phyloP scores from a whole-genome alignment of 2,329 filamentous ascomycete species.

The Talaromyces sp. region DNA sequence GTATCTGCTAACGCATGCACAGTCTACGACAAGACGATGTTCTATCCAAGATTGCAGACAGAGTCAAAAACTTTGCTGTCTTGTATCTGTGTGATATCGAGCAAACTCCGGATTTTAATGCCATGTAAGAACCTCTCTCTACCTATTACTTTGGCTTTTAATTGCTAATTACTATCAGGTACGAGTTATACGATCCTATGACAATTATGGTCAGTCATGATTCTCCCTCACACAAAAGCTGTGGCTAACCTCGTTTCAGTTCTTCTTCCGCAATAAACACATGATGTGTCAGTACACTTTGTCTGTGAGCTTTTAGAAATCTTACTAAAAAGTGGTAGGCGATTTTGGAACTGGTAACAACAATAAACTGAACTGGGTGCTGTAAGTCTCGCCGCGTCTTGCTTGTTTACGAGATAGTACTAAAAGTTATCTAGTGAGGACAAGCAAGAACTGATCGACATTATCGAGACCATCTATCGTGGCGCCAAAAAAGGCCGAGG shows the following conservation, averaged over 20 bases:
- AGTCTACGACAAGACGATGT: conserved; percentile 80
- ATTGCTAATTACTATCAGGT: conserved; percentile 5
- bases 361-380: conserved; percentile 94
- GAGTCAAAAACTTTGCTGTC: conserved; percentile 66
- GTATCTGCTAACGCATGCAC: conserved; percentile 56
- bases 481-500: conserved; percentile 98
- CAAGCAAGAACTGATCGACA: conserved; percentile 97
- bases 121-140: conserved; percentile 64
- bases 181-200: conserved; percentile 60
- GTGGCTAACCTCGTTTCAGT: conserved; percentile 42
- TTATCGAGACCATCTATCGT: conserved; percentile 94
- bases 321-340: conserved; percentile 13
- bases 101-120: conserved; percentile 85
- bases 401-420: not conserved
- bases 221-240: not conserved
- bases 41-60: conserved; percentile 88
- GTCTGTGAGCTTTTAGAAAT: no score
- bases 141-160: not conserved
- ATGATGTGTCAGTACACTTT: conserved; percentile 56
- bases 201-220: conserved; percentile 62
- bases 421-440: conserved; percentile 54
- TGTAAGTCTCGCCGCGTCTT: conserved; percentile 31
- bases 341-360: conserved; percentile 98
- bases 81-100: conserved; percentile 94
- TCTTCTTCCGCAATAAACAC: conserved; percentile 97